A percentile compares a stretch with the other conserved stretches of the same genome.
These are phyloP conservation scores for Rhododendron ferrugineum DNA, from an alignment of 148 eudicot species.

Conservation along the genomic window DNA sequence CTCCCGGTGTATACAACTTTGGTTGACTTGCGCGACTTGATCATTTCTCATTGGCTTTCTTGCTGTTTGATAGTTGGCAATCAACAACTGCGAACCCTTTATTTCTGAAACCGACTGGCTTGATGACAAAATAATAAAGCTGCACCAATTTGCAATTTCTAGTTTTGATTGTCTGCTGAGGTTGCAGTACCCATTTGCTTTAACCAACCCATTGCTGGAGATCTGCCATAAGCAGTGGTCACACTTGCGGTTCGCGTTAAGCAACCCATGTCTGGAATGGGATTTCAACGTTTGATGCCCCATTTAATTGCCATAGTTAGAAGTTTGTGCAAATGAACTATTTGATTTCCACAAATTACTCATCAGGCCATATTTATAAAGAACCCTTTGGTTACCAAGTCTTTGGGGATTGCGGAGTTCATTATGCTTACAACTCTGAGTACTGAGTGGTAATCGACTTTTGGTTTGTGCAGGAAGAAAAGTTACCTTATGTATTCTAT, in stretches of 20 bases:
- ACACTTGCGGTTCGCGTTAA: not conserved
- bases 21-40: not conserved
- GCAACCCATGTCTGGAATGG: not conserved
- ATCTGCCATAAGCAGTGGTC: not conserved
- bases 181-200: not conserved
- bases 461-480: conserved; percentile 68
- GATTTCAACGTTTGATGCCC: not conserved
- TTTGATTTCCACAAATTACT: not conserved
- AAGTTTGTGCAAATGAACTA: not conserved
- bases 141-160: not conserved
- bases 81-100: not conserved
- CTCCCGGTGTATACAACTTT: not conserved
- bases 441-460: conserved; percentile 2
- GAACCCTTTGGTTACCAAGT: not conserved
- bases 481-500: conserved; percentile 85
- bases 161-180: not conserved
- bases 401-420: not conserved
- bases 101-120: not conserved
- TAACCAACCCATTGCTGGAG: not conserved
- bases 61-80: not conserved
- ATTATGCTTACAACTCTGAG: not conserved
- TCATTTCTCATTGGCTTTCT: not conserved
- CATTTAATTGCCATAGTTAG: not conserved
- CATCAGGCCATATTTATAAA: not conserved
- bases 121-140: not conserved